These are phyloP conservation scores for Aspergillus nomiae DNA, from an alignment of 2,329 filamentous ascomycete species.

Conservation along the genomic window DNA sequence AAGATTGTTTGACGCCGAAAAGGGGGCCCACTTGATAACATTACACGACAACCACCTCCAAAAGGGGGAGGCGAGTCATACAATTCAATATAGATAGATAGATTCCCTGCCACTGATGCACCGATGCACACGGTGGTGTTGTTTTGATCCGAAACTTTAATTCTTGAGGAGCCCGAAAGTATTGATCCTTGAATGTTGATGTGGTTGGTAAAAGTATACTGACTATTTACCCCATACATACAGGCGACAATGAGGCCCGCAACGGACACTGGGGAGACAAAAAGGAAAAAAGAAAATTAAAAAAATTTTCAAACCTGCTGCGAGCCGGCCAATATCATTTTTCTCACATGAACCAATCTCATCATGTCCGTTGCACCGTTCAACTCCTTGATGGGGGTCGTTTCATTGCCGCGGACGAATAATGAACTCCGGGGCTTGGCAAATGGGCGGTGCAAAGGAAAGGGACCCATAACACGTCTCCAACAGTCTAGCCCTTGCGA, in stretches of 20 bases:
- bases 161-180: background rate
- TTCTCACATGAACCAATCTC: background rate
- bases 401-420: conserved; percentile 2
- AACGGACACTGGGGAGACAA: background rate
- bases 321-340: background rate
- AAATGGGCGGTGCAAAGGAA: conserved; percentile 10
- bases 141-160: conserved; percentile 2
- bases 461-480: background rate
- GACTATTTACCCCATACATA: background rate
- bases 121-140: background rate
- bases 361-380: background rate
- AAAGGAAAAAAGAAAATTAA: background rate
- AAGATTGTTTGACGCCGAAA: background rate
- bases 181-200: background rate
- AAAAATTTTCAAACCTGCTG: background rate
- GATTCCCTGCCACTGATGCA: background rate
- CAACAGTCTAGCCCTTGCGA: conserved; percentile 2
- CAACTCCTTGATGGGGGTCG: background rate
- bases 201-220: background rate
- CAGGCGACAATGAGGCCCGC: background rate
- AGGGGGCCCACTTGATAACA: background rate
- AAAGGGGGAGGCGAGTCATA: background rate
- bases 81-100: background rate
- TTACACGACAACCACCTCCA: background rate
- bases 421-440: conserved; percentile 6